Percentiles rank a stretch among this genome's conserved stretches.
Evolutionary conservation across 2,329 filamentous ascomycete genomes (phyloP).

Genomic region (Aspergillus luchuensis): DNA sequence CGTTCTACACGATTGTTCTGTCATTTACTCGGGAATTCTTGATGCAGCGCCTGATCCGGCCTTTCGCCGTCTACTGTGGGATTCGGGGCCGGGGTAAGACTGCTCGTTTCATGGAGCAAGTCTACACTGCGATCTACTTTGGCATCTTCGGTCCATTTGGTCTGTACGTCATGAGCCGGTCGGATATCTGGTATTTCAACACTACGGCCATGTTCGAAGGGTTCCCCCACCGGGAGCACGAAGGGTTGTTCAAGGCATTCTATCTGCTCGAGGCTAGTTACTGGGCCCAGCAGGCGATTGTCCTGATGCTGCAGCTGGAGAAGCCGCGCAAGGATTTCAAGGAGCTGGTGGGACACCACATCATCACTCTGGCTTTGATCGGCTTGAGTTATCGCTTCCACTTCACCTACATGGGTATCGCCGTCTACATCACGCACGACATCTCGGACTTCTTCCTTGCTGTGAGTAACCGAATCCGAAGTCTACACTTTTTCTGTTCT

Average conservation of each 20-base stretch:
- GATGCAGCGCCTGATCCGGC: slow-evolving; percentile 86
- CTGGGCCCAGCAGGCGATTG: slow-evolving; percentile 93
- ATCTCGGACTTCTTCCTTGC: slow-evolving; percentile 95
- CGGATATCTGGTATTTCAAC: slow-evolving; percentile 96
- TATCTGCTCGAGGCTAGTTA: slow-evolving; percentile 93
- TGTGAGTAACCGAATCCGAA: slow-evolving; percentile 49
- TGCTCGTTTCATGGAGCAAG: slow-evolving; percentile 91
- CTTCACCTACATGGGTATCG: slow-evolving; percentile 91
- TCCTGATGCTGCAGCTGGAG: slow-evolving; percentile 82
- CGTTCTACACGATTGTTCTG: slow-evolving; percentile 85
- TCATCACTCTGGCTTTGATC: slow-evolving; percentile 84
- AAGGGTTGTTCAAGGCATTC: slow-evolving; percentile 86
- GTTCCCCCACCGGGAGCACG: slow-evolving; percentile 81
- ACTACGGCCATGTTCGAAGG: slow-evolving; percentile 84
- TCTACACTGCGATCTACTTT: slow-evolving; percentile 93
- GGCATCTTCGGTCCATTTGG: slow-evolving; percentile 77
- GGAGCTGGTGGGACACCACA: slow-evolving; percentile 87
- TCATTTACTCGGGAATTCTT: slow-evolving; percentile 94
- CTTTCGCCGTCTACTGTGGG: slow-evolving; percentile 69
- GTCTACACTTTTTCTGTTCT: not conserved
- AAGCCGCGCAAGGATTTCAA: slow-evolving; percentile 94
- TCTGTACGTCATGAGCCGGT: slow-evolving; percentile 85
- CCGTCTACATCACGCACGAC: slow-evolving; percentile 93
- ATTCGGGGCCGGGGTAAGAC: slow-evolving; percentile 76
- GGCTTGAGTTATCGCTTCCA: slow-evolving; percentile 90